These are phyloP conservation scores for Arctium minus DNA, from an alignment of 129 eudicot genomes.

Conservation along the genomic window DNA sequence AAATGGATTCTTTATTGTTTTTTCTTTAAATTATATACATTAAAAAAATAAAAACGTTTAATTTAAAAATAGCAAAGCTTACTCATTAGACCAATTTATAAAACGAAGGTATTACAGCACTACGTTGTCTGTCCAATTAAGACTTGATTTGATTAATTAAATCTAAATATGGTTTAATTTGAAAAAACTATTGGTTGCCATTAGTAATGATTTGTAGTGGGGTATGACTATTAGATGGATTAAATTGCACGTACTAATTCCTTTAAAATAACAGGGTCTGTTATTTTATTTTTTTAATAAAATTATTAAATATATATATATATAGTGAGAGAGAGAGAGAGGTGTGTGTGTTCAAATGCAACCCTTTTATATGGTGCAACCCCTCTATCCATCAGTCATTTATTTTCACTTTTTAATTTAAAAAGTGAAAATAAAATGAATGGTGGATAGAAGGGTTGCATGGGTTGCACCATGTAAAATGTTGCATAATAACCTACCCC, in stretches of 20 bases:
- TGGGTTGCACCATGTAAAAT: too few species aligned
- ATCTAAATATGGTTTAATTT: conserved; percentile 10
- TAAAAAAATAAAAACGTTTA: neutral
- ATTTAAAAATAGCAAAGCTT: neutral
- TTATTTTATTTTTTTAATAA: neutral
- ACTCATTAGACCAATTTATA: neutral
- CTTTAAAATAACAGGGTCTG: neutral
- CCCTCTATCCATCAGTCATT: too few species aligned
- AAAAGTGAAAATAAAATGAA: too few species aligned
- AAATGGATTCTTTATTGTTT: too few species aligned
- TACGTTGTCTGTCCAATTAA: conserved; percentile 21
- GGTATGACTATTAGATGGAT: neutral
- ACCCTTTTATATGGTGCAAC: too few species aligned
- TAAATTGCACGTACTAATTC: conserved; percentile 8
- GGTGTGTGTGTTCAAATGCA: too few species aligned
- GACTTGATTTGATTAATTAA: conserved; percentile 8
- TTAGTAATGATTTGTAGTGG: conserved; percentile 14
- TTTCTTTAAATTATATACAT: too few species aligned
- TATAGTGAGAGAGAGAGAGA: too few species aligned
- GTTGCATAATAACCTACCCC: too few species aligned
- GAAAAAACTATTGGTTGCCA: neutral
- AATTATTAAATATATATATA: too few species aligned
- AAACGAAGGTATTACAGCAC: conserved; percentile 17
- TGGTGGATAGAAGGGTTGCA: too few species aligned
- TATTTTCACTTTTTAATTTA: too few species aligned